phyloP scores from a whole-genome alignment of 1,284 basidiomycete genomes.

The Naganishia sp. region DNA sequence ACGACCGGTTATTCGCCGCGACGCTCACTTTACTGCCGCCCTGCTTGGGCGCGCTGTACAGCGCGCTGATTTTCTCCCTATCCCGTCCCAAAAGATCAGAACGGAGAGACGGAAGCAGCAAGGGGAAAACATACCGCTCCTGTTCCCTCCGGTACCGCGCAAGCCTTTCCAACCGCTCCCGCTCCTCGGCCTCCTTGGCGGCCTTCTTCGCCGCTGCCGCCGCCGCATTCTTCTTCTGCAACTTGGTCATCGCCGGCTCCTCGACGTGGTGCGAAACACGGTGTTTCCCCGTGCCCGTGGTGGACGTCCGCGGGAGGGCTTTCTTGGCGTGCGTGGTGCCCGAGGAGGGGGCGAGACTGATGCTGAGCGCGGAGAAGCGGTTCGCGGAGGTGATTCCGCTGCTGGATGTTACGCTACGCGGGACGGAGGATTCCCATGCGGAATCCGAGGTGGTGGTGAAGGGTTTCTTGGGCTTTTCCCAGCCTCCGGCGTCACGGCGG shows the following conservation, averaged over 20 bases:
- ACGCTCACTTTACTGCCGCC: conserved; percentile 1
- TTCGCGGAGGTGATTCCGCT: conserved; percentile 24
- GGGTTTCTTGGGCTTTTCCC: conserved; percentile 31
- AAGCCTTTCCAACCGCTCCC: conserved; percentile 30
- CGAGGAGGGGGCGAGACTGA: background rate
- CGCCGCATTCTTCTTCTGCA: conserved; percentile 33
- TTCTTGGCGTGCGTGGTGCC: conserved; percentile 8
- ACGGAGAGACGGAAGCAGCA: background rate
- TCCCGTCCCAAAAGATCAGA: background rate
- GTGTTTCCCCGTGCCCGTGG: conserved; percentile 17
- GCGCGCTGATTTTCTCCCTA: conserved; percentile 29
- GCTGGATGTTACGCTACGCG: background rate
- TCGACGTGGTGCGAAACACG: conserved; percentile 14
- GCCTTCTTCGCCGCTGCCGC: conserved; percentile 25
- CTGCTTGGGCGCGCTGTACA: conserved; percentile 26
- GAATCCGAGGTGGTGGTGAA: too few relatives aligned
- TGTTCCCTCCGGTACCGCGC: conserved; percentile 29
- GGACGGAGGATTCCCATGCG: background rate
- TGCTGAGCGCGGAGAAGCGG: conserved; percentile 31
- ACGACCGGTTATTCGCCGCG: conserved; percentile 18
- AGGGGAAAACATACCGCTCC: conserved; percentile 15
- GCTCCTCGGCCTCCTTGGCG: conserved; percentile 32
- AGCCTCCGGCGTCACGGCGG: conserved; percentile 7
- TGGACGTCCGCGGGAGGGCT: conserved; percentile 15
- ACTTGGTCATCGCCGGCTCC: conserved; percentile 23